Evolutionary conservation across 1,284 basidiomycete genomes (phyloP).

Genomic region (Vanrija humicola): DNA sequence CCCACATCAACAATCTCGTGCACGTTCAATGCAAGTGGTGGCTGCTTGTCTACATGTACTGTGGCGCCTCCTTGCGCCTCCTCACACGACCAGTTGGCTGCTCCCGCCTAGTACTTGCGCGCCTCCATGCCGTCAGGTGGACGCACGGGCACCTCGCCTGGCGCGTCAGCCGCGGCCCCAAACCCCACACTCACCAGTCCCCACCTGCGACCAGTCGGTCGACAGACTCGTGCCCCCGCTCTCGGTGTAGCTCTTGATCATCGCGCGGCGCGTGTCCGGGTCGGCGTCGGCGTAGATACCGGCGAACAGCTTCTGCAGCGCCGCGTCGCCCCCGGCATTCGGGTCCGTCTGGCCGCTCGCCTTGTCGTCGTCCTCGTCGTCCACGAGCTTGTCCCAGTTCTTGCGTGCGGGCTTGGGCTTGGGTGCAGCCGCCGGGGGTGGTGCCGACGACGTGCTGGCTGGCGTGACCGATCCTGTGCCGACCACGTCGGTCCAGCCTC

Average conservation of each 20-base stretch:
- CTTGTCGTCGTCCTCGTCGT: slow-evolving; percentile 29
- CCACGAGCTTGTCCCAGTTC: slow-evolving; percentile 47
- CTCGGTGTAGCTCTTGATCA: slow-evolving; percentile 94
- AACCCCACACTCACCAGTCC: slow-evolving; percentile 51
- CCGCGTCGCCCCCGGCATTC: slow-evolving; percentile 43
- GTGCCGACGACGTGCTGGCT: background rate
- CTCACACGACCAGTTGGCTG: too few species aligned
- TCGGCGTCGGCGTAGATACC: slow-evolving; percentile 76
- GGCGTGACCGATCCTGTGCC: background rate
- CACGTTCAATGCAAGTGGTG: too few species aligned
- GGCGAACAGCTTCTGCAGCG: slow-evolving; percentile 48
- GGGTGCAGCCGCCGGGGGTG: background rate
- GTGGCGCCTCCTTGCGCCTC: too few species aligned
- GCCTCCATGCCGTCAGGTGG: slow-evolving; percentile 65
- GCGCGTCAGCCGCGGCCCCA: background rate
- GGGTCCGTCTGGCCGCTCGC: slow-evolving; percentile 26
- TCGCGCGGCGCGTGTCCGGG: slow-evolving; percentile 80
- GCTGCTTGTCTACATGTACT: too few species aligned
- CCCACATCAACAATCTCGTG: too few species aligned
- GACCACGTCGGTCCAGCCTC: slow-evolving; percentile 64
- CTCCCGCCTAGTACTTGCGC: too few species aligned
- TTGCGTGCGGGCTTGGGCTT: slow-evolving; percentile 17
- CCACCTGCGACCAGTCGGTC: slow-evolving; percentile 88
- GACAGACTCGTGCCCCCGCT: slow-evolving; percentile 86
- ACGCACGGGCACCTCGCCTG: slow-evolving; percentile 55